Evolutionary conservation across 495 filamentous ascomycete species (phyloP).

Genomic region (Lasiosphaeris hirsuta): DNA sequence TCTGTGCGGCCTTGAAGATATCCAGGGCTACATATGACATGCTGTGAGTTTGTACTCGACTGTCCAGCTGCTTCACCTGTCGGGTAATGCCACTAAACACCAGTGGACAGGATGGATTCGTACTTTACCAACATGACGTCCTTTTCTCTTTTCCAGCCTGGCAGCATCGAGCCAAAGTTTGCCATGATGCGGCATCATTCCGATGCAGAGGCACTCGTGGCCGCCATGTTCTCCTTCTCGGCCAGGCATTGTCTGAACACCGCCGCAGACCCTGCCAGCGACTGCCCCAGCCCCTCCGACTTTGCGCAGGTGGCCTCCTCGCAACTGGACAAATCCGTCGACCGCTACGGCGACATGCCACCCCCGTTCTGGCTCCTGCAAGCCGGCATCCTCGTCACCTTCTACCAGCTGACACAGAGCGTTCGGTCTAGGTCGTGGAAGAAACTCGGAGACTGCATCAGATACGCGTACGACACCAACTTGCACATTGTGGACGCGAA

Average conservation of each 20-base stretch:
- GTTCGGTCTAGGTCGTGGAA: slow-evolving; percentile 31
- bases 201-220: slow-evolving; percentile 27
- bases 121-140: slow-evolving; percentile 34
- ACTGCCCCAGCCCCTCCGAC: slow-evolving; percentile 10
- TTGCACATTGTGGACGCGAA: slow-evolving; percentile 28
- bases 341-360: slow-evolving; percentile 25
- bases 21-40: slow-evolving; percentile 10
- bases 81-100: not conserved
- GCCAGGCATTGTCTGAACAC: slow-evolving; percentile 13
- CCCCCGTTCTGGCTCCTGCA: slow-evolving; percentile 32
- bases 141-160: slow-evolving; percentile 26
- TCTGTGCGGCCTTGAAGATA: slow-evolving; percentile 14
- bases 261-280: not conserved
- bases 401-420: slow-evolving; percentile 27
- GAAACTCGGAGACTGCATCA: slow-evolving; percentile 29
- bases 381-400: slow-evolving; percentile 22
- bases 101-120: slow-evolving; percentile 17
- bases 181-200: slow-evolving; percentile 14
- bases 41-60: slow-evolving; percentile 5
- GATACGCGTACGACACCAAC: slow-evolving; percentile 31
- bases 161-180: slow-evolving; percentile 26
- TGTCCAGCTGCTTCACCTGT: too few relatives aligned
- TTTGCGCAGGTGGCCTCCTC: slow-evolving; percentile 22
- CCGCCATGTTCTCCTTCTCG: slow-evolving; percentile 29
- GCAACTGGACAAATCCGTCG: slow-evolving; percentile 21